Evolutionary conservation across 805 yeast genomes (phyloP).

Genomic region (Candida boleticola): DNA sequence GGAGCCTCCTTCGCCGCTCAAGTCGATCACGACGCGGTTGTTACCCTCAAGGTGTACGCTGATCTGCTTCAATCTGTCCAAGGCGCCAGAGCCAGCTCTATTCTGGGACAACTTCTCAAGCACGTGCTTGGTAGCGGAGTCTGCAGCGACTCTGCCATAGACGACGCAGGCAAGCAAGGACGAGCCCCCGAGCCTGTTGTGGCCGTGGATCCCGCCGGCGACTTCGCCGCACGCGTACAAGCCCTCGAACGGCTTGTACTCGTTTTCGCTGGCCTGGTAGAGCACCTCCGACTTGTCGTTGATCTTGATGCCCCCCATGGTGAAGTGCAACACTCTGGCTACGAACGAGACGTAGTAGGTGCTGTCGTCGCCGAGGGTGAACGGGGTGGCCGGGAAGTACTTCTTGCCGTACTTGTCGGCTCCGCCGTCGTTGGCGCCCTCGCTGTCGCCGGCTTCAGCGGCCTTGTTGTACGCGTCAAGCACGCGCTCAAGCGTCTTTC

Average conservation of each 20-base stretch:
- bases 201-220: conserved; percentile 48
- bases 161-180: conserved; percentile 46
- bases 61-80: conserved; percentile 39
- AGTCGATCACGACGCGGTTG: conserved; percentile 11
- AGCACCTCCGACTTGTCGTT: conserved; percentile 46
- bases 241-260: conserved; percentile 28
- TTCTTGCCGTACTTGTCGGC: conserved; percentile 46
- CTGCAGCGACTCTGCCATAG: conserved; percentile 43
- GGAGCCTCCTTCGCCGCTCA: conserved; percentile 2
- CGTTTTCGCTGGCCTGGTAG: conserved; percentile 23
- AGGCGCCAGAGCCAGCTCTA: conserved; percentile 21
- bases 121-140: conserved; percentile 34
- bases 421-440: conserved; percentile 27
- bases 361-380: conserved; percentile 28
- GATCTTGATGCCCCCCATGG: conserved; percentile 69
- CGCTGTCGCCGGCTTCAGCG: conserved; percentile 18
- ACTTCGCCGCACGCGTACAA: conserved; percentile 45
- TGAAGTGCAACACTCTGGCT: conserved; percentile 59
- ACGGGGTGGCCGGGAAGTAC: conserved; percentile 49
- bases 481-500: conserved; percentile 25
- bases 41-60: conserved; percentile 44
- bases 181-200: conserved; percentile 43
- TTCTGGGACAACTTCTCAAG: conserved; percentile 26
- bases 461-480: conserved; percentile 41
- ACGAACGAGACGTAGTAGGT: conserved; percentile 51